These are phyloP conservation scores for Sporothrix phasma DNA, from an alignment of 2,329 filamentous ascomycete genomes.

Conservation along the genomic window DNA sequence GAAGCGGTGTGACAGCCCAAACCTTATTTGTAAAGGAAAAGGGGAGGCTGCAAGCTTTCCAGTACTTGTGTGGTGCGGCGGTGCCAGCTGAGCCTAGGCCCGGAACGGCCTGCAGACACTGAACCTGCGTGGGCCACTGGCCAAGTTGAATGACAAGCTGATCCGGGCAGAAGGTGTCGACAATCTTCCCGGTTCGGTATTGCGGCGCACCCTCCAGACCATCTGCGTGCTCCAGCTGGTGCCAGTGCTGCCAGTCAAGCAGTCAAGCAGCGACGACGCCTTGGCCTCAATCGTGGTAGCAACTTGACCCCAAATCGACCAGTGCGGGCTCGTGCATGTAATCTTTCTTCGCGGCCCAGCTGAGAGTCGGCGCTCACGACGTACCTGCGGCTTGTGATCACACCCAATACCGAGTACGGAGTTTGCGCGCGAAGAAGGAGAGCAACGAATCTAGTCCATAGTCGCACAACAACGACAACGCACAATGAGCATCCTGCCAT, in stretches of 20 bases:
- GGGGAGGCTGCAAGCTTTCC: neutral
- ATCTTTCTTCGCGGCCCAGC: neutral
- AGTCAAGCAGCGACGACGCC: slow-evolving; percentile 3
- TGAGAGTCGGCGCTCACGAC: neutral
- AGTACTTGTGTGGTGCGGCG: neutral
- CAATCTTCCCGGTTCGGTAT: neutral
- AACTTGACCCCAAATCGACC: neutral
- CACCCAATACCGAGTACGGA: too few species aligned
- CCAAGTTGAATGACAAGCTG: neutral
- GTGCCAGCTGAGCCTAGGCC: neutral
- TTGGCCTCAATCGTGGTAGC: neutral
- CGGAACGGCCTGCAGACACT: too few species aligned
- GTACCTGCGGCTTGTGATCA: neutral
- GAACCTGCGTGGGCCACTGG: neutral
- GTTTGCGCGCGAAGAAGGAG: too few species aligned
- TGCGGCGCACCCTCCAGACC: neutral
- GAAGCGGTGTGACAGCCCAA: slow-evolving; percentile 9
- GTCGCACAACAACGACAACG: neutral
- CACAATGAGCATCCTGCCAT: neutral
- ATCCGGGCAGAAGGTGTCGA: neutral
- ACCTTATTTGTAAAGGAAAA: neutral
- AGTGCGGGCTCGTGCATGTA: slow-evolving; percentile 12
- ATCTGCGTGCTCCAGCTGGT: neutral
- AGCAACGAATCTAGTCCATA: neutral
- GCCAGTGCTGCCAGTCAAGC: neutral